These are phyloP conservation scores for Pterocarpus macrocarpus DNA, from an alignment of 306 rosid genomes.

Conservation along the genomic window DNA sequence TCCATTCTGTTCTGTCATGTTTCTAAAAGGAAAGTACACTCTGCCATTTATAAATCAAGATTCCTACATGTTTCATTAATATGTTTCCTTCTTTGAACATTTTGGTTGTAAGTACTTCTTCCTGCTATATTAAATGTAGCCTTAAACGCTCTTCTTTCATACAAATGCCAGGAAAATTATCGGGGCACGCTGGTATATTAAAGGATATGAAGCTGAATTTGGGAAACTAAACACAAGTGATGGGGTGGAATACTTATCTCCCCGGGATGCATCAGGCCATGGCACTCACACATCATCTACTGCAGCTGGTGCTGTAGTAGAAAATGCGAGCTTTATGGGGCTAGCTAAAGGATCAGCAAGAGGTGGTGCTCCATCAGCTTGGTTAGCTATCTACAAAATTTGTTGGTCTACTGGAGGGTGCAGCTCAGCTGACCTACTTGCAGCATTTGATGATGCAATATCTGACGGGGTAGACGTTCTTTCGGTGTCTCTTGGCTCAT, in stretches of 20 bases:
- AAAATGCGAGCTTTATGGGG: constrained; percentile 62
- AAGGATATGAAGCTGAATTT: constrained; percentile 76
- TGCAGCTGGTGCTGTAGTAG: constrained; percentile 60
- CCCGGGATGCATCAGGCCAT: constrained; percentile 69
- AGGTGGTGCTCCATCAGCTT: constrained; percentile 75
- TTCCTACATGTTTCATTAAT: too few species aligned
- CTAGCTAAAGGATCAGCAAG: constrained; percentile 66
- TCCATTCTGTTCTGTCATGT: background rate
- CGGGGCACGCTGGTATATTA: constrained; percentile 75
- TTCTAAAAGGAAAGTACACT: background rate
- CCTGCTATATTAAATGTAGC: background rate
- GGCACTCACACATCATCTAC: constrained; percentile 77
- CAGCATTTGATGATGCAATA: constrained; percentile 76
- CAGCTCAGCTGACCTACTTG: constrained; percentile 70
- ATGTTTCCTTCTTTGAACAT: background rate
- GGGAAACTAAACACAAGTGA: constrained; percentile 57
- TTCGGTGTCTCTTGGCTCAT: constrained; percentile 65
- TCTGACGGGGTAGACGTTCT: constrained; percentile 66
- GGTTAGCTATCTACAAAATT: constrained; percentile 66
- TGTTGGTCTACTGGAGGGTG: constrained; percentile 71
- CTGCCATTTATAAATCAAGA: too few species aligned
- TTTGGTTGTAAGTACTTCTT: background rate
- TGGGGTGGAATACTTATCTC: constrained; percentile 58
- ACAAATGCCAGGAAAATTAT: constrained; percentile 65
- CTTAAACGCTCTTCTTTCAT: background rate